Base-by-base conservation (phyloP, 345 rosid genomes). In the Citrus reticulata region DNA sequence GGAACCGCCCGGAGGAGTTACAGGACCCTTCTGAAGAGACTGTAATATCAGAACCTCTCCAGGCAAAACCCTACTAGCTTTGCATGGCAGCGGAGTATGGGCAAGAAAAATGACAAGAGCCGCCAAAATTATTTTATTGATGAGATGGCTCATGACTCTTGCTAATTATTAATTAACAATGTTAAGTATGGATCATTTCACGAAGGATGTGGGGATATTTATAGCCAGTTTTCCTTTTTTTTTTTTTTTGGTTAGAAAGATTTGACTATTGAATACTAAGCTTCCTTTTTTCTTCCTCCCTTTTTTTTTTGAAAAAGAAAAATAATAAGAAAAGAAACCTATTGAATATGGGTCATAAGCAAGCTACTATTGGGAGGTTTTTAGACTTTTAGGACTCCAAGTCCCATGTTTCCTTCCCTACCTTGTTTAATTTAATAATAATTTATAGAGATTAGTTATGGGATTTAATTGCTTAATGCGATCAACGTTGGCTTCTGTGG, bases 21-120 rank as follows among this genome's bases (percentile, higher is more conserved):
- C 86, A 5, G 78, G 65, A 4, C 84, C 88, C 84, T 67, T 88
- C 34, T 85, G 83, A 63, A 92, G 90, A 69, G 90, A 81, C 85
- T 89, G 88, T n/a, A 86, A 72, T 10, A 8, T 4, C 8, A 81
- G 77, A 39, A 51, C 78, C 51, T 46, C 51, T 46, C 51, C 51
- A 13, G 17, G 20, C 35, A 89, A 68, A 2, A 79, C 19, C 71
- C 92, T 87, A 29, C 64, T 70, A 51, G 78, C 86, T 54, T 71
- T 40, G 78, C 64, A 39, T 63, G 60, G 69, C 51, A 46, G 51
- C 5, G 78, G 83, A 20, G 71, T 72, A 14, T 85, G 80, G 29
- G 73, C 25, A 72, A 77, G 75, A 73, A 74, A 20, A 63, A 82
- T 61, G 20, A 83, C 8, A 30, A 82, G 73, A 37, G 78, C 78